Evolutionary conservation across 2,329 filamentous ascomycete genomes (phyloP).

Genomic region (Thelonectria blattea): DNA sequence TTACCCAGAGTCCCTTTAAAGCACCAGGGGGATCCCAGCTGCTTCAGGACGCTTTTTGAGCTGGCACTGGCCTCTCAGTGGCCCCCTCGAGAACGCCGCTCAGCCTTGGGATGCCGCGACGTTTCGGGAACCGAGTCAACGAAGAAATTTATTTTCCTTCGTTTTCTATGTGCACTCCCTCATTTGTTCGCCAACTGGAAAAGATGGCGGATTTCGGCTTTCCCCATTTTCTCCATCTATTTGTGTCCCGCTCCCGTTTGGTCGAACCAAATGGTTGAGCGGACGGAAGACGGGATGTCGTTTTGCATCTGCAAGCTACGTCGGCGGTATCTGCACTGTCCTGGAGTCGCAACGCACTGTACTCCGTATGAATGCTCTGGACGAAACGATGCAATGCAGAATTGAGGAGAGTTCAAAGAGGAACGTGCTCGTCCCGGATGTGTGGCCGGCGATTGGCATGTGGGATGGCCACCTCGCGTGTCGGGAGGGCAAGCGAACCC

Average conservation of each 20-base stretch:
- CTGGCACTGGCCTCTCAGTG: slow-evolving; percentile 25
- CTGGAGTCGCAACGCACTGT: slow-evolving; percentile 1
- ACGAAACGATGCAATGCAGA: neutral
- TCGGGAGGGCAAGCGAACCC: slow-evolving; percentile 13
- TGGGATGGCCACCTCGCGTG: slow-evolving; percentile 28
- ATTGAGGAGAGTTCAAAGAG: slow-evolving; percentile 16
- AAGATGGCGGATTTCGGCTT: neutral
- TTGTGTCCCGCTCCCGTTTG: neutral
- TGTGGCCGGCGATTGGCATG: slow-evolving; percentile 34
- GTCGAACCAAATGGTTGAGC: neutral
- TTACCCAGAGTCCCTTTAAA: slow-evolving; percentile 14
- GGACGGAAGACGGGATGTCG: neutral
- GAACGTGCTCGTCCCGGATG: slow-evolving; percentile 33
- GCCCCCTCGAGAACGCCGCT: slow-evolving; percentile 14
- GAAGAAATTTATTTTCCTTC: slow-evolving; percentile 20
- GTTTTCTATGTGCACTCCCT: slow-evolving; percentile 5
- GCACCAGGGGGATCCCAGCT: slow-evolving; percentile 16
- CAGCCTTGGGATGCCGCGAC: slow-evolving; percentile 19
- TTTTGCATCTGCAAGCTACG: no score
- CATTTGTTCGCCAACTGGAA: slow-evolving; percentile 6
- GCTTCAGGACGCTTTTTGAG: slow-evolving; percentile 20
- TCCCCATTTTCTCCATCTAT: slow-evolving; percentile 1
- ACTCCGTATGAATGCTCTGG: neutral
- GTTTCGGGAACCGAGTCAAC: slow-evolving; percentile 16
- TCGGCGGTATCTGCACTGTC: no score